These are phyloP conservation scores for Chalaropsis thielavioides DNA, from an alignment of 2,329 filamentous ascomycete species.

Conservation along the genomic window DNA sequence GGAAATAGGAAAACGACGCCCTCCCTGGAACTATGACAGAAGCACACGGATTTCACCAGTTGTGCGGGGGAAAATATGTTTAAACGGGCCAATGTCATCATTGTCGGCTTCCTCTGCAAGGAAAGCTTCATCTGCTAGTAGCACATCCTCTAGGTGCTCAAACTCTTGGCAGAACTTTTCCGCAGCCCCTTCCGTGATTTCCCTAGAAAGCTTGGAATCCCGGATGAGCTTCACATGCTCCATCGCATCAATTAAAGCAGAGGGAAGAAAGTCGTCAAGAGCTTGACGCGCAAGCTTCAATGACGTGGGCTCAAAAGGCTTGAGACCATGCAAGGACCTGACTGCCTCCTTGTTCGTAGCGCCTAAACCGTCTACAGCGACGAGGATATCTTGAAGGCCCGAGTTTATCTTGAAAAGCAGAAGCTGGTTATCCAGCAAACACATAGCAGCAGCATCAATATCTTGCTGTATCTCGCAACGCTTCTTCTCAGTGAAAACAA, in stretches of 20 bases:
- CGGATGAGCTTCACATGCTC: conserved; percentile 64
- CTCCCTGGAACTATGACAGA: conserved; percentile 30
- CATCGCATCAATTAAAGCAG: conserved; percentile 80
- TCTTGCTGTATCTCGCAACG: conserved; percentile 41
- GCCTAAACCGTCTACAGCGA: conserved; percentile 9
- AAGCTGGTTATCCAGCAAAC: conserved; percentile 43
- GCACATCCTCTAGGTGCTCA: conserved; percentile 41
- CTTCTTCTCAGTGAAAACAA: conserved; percentile 45
- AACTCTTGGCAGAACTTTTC: conserved; percentile 78
- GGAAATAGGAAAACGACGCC: background rate
- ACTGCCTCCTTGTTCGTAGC: conserved; percentile 33
- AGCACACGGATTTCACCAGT: conserved; percentile 46
- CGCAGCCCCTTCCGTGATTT: conserved; percentile 70
- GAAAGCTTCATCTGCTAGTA: conserved; percentile 31
- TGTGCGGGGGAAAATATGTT: conserved; percentile 42
- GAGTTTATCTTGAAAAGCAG: conserved; percentile 60
- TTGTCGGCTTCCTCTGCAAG: conserved; percentile 19
- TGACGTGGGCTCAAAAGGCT: conserved; percentile 42
- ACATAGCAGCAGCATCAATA: conserved; percentile 41
- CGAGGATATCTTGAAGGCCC: conserved; percentile 51
- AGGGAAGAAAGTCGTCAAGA: conserved; percentile 82
- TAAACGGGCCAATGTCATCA: conserved; percentile 25
- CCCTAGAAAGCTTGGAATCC: conserved; percentile 54
- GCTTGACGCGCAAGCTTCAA: conserved; percentile 57
- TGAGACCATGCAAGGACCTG: conserved; percentile 32